phyloP scores from a whole-genome alignment of 306 rosid genomes.

The Notholithocarpus densiflorus region DNA sequence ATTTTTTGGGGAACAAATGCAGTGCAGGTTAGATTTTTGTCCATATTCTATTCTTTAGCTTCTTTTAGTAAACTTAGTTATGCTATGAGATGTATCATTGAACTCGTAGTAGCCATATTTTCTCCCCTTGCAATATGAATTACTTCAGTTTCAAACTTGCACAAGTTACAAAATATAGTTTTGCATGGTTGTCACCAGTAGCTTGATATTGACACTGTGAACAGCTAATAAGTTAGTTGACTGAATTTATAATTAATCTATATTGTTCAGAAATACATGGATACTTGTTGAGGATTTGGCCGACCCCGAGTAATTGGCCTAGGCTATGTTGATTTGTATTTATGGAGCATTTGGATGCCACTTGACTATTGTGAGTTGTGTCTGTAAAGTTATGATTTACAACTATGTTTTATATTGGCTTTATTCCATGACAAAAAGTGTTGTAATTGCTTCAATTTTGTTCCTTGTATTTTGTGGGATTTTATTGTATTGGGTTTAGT shows the following conservation, averaged over 20 bases:
- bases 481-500: too few relatives aligned
- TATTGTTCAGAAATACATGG: too few relatives aligned
- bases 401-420: too few relatives aligned
- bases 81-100: background rate
- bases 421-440: too few relatives aligned
- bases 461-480: too few relatives aligned
- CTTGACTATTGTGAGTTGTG: background rate
- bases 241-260: background rate
- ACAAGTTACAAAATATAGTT: background rate
- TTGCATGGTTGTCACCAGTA: background rate
- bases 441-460: too few relatives aligned
- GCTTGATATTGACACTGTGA: background rate
- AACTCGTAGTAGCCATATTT: background rate
- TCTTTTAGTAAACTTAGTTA: background rate
- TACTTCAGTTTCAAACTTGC: background rate
- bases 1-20: slow-evolving; percentile 15
- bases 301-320: background rate
- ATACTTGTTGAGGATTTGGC: background rate
- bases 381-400: too few relatives aligned
- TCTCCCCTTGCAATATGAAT: background rate
- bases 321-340: background rate
- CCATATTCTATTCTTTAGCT: background rate
- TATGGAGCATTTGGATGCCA: background rate
- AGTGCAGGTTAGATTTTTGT: slow-evolving; percentile 11
- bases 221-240: background rate